Percentiles rank a stretch among this genome's conserved stretches.
Conservation (phyloP, 768 basidiomycete species). For the Leccinum aurantiacum region DNA sequence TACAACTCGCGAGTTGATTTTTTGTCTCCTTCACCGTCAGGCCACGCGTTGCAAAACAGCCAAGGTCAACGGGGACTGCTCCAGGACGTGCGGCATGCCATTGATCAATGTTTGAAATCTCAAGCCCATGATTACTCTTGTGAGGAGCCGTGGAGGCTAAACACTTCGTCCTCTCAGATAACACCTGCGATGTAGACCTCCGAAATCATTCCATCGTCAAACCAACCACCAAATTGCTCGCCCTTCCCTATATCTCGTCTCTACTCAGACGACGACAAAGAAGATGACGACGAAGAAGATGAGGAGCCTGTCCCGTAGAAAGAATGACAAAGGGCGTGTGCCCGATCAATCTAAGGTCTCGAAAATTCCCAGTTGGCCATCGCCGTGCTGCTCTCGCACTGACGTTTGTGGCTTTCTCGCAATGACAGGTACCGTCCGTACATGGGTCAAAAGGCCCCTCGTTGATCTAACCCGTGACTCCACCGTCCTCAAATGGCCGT, state of each 20-base stretch:
- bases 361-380: not conserved
- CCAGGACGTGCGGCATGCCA: not conserved
- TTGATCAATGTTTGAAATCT: too few species aligned
- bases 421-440: not conserved
- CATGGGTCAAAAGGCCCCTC: not conserved
- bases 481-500: not conserved
- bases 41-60: too few species aligned
- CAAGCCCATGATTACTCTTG: not conserved
- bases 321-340: not conserved
- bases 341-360: not conserved
- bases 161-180: too few species aligned
- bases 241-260: too few species aligned
- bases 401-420: not conserved
- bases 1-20: not conserved
- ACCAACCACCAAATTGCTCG: too few species aligned
- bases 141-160: too few species aligned
- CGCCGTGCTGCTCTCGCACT: not conserved
- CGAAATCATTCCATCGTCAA: too few species aligned
- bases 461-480: not conserved
- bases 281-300: too few species aligned
- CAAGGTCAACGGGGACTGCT: too few species aligned
- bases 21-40: not conserved
- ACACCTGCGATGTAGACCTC: too few species aligned
- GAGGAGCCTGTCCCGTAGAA: not conserved
- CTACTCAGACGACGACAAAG: too few species aligned